These are phyloP conservation scores for Begonia loranthoides DNA, from an alignment of 306 rosid species.

Conservation along the genomic window DNA sequence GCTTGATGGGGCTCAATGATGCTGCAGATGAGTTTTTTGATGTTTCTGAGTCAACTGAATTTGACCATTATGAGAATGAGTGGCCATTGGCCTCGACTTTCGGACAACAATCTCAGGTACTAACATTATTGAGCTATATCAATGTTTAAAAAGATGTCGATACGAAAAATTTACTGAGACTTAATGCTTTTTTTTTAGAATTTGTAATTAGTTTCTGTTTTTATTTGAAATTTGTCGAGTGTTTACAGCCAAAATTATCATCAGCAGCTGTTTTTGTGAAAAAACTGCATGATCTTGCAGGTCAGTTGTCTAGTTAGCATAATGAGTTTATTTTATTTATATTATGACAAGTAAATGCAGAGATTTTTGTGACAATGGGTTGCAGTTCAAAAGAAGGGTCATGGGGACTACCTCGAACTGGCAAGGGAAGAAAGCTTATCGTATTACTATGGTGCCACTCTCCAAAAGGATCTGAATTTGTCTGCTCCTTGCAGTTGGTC, in stretches of 20 bases:
- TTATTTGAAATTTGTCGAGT: constrained; percentile 18
- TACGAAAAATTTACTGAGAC: background rate
- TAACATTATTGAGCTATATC: too few relatives aligned
- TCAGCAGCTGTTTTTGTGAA: constrained; percentile 55
- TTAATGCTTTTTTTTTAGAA: background rate
- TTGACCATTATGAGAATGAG: constrained; percentile 33
- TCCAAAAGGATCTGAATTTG: constrained; percentile 46
- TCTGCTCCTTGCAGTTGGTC: constrained; percentile 57
- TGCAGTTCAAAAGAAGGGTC: constrained; percentile 73
- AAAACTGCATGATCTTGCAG: constrained; percentile 58
- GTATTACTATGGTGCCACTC: constrained; percentile 56
- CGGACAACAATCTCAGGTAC: constrained; percentile 33
- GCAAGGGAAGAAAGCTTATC: constrained; percentile 28
- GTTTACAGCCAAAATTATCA: constrained; percentile 28
- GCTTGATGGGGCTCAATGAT: constrained; percentile 59
- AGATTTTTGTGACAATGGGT: background rate
- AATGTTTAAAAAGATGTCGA: too few relatives aligned
- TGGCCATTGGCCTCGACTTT: constrained; percentile 30
- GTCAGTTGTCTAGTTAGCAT: constrained; percentile 19
- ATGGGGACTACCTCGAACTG: constrained; percentile 43
- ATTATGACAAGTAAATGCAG: too few relatives aligned
- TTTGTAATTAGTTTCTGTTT: constrained; percentile 12
- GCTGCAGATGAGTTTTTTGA: constrained; percentile 66
- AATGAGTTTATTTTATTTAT: too few relatives aligned
- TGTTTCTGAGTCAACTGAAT: constrained; percentile 63